Evolutionary conservation across 192 early-diverging fungal species (phyloP).

Genomic region (Podila minutissima): DNA sequence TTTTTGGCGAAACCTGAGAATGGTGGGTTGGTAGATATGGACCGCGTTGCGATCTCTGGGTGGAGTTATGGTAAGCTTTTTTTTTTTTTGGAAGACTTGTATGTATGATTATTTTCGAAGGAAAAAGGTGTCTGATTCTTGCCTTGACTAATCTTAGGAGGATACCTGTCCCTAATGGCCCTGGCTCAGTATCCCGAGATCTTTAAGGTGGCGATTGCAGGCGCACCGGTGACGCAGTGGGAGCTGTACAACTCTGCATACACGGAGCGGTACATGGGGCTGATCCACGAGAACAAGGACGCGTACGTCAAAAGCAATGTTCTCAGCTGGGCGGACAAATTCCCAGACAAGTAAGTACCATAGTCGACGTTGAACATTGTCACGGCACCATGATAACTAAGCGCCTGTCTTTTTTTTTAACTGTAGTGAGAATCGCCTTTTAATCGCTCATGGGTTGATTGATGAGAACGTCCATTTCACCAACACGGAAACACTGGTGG

Average conservation of each 20-base stretch:
- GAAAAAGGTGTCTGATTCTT: no score
- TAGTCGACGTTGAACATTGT: background rate
- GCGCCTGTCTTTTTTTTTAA: background rate
- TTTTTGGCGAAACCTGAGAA: slow-evolving; percentile 50
- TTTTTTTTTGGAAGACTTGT: no score
- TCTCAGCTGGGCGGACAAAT: slow-evolving; percentile 56
- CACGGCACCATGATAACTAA: slow-evolving; percentile 2
- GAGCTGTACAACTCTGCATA: slow-evolving; percentile 80
- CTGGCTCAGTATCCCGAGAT: slow-evolving; percentile 66
- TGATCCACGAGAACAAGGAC: slow-evolving; percentile 54
- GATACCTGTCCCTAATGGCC: slow-evolving; percentile 74
- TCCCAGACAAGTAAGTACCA: slow-evolving; percentile 65
- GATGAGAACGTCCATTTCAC: slow-evolving; percentile 85
- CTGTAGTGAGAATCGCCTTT: slow-evolving; percentile 62
- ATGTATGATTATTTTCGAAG: no score
- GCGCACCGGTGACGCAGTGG: slow-evolving; percentile 81
- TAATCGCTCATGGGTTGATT: slow-evolving; percentile 77
- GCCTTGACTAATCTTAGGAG: slow-evolving; percentile 39
- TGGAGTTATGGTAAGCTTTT: slow-evolving; percentile 69
- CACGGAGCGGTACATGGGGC: slow-evolving; percentile 77
- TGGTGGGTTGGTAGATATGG: slow-evolving; percentile 65
- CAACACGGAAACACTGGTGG: slow-evolving; percentile 66
- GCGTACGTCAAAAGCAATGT: slow-evolving; percentile 65
- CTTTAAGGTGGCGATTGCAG: slow-evolving; percentile 72
- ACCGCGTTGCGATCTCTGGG: slow-evolving; percentile 72